Evolutionary conservation across 129 eudicot genomes (phyloP).

Genomic region (Sambucus nigra): DNA sequence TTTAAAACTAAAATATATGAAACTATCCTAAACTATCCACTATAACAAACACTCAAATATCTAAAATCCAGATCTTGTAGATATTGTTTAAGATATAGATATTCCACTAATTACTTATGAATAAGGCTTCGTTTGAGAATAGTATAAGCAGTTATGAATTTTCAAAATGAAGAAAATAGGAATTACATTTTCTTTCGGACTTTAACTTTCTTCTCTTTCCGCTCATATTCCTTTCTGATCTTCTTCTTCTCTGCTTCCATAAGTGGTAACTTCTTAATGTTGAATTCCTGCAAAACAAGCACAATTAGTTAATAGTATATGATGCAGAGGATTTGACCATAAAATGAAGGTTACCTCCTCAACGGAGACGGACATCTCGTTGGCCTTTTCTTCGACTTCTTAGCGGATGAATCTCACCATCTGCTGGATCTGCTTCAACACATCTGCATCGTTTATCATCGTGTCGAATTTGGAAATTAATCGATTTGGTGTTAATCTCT

Average conservation of each 20-base stretch:
- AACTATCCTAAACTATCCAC: too few species aligned
- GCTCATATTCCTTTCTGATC: slow-evolving; percentile 93
- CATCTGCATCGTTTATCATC: slow-evolving; percentile 73
- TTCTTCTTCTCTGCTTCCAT: slow-evolving; percentile 98
- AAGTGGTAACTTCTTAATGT: slow-evolving; percentile 82
- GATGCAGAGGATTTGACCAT: too few species aligned
- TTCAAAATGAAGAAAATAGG: not conserved
- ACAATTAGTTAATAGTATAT: not conserved
- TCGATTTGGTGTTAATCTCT: not conserved
- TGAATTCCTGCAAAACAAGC: slow-evolving; percentile 47
- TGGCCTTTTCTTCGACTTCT: slow-evolving; percentile 96
- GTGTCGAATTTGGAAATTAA: slow-evolving; percentile 8
- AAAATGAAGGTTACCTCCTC: slow-evolving; percentile 50
- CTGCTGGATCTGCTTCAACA: slow-evolving; percentile 94
- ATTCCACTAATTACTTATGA: too few species aligned
- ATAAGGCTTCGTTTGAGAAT: too few species aligned
- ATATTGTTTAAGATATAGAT: too few species aligned
- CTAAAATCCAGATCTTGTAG: too few species aligned
- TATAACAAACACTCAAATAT: too few species aligned
- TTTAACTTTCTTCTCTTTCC: slow-evolving; percentile 87
- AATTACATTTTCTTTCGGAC: slow-evolving; percentile 83
- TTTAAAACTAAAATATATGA: too few species aligned
- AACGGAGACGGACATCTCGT: slow-evolving; percentile 94
- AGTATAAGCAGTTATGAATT: not conserved
- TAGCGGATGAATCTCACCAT: slow-evolving; percentile 93